Percentiles rank a stretch among this genome's conserved stretches.
These are phyloP conservation scores for Zalaria obscura DNA, from an alignment of 2,329 filamentous ascomycete genomes.

Conservation along the genomic window DNA sequence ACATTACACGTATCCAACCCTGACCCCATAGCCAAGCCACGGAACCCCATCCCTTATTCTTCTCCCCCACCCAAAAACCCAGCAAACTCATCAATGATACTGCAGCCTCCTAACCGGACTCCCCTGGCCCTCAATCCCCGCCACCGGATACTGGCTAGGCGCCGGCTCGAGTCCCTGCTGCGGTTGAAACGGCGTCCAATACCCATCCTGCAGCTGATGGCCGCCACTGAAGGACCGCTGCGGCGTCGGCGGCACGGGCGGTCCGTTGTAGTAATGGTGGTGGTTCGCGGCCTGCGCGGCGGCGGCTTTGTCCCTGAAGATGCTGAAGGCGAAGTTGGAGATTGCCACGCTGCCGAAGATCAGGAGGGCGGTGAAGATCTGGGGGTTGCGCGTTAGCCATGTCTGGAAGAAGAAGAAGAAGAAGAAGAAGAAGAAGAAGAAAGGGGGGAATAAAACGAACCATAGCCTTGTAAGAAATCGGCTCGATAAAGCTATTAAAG, in stretches of 20 bases:
- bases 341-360: constrained; percentile 39
- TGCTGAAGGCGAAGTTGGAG: constrained; percentile 46
- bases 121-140: constrained; percentile 15
- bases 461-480: constrained; percentile 75
- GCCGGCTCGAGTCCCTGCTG: constrained; percentile 15
- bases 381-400: not conserved
- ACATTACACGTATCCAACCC: not conserved
- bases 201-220: constrained; percentile 11
- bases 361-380: constrained; percentile 34
- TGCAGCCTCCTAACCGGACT: constrained; percentile 19
- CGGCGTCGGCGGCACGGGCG: constrained; percentile 17
- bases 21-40: not conserved
- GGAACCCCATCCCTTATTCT: not conserved
- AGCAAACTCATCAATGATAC: constrained; percentile 12
- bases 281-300: constrained; percentile 9
- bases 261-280: constrained; percentile 9
- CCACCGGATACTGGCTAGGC: constrained; percentile 13
- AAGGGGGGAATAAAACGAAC: constrained; percentile 24
- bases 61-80: not conserved
- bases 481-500: constrained; percentile 84
- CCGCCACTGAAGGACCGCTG: constrained; percentile 17
- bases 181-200: constrained; percentile 17
- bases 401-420: constrained; percentile 19
- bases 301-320: constrained; percentile 30
- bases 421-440: constrained; percentile 31